Percentiles rank a stretch among this genome's conserved stretches.
Conservation (phyloP, 225 moss, liverwort and hornwort species). For the Marchantia polymorpha region DNA sequence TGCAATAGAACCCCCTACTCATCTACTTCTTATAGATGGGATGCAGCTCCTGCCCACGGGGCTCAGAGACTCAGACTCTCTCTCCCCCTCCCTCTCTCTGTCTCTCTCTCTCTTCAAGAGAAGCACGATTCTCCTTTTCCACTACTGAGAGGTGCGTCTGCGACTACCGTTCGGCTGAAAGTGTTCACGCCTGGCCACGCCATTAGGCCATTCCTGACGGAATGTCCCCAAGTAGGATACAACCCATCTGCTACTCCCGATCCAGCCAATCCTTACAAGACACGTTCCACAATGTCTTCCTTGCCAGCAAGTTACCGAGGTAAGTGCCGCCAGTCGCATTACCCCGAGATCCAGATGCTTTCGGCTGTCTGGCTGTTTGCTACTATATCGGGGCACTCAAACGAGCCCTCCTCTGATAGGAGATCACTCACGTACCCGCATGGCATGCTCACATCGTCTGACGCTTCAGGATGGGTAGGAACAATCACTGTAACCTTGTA, state of each 20-base stretch:
- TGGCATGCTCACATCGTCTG: too few species aligned
- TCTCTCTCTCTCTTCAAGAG: background rate
- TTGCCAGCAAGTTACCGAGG: too few species aligned
- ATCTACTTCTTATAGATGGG: background rate
- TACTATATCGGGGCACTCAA: too few species aligned
- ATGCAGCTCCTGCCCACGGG: too few species aligned
- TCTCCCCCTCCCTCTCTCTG: background rate
- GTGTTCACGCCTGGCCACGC: background rate
- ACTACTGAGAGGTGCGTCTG: background rate
- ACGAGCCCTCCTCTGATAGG: too few species aligned
- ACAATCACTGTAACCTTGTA: too few species aligned
- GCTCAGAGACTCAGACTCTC: background rate
- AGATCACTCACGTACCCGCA: too few species aligned
- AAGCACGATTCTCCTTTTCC: background rate
- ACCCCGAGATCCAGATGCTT: too few species aligned
- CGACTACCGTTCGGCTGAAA: background rate
- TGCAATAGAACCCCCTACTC: background rate
- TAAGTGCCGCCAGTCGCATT: too few species aligned
- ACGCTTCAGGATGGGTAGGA: too few species aligned
- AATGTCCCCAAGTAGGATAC: slow-evolving; percentile 12
- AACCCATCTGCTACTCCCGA: background rate
- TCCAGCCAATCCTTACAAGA: background rate
- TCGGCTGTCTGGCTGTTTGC: too few species aligned
- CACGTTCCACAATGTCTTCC: background rate
- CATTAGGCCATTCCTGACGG: background rate